phyloP scores from a whole-genome alignment of 169 alveolate genomes.

The Plasmodium knowlesi region DNA sequence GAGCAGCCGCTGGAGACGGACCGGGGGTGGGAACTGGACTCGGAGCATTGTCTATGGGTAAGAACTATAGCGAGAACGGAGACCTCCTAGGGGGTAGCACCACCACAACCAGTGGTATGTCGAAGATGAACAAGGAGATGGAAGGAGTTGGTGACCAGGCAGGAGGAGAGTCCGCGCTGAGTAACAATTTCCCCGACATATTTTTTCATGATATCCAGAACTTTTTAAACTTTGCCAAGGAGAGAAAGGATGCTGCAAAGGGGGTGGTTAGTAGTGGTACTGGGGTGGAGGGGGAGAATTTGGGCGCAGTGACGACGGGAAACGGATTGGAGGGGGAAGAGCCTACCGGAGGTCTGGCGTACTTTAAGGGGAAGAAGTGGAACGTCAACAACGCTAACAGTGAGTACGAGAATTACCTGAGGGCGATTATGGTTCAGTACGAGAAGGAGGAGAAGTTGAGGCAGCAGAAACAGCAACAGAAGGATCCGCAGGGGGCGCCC shows the following conservation, averaged over 20 bases:
- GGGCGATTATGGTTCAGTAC: constrained; percentile 51
- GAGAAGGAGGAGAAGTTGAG: constrained; percentile 36
- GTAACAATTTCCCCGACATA: constrained; percentile 15
- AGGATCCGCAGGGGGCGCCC: background rate
- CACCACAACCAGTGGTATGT: background rate
- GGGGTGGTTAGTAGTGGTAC: background rate
- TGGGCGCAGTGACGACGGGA: background rate
- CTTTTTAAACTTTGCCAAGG: constrained; percentile 48
- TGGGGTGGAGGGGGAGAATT: background rate
- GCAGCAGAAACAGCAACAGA: background rate
- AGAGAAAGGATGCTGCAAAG: background rate
- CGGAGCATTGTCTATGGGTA: background rate
- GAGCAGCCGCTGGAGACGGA: background rate
- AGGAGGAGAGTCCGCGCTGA: background rate
- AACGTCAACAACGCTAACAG: background rate
- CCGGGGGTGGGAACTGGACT: background rate
- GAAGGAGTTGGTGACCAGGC: background rate
- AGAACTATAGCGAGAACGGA: background rate
- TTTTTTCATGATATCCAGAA: constrained; percentile 61
- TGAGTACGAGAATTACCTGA: constrained; percentile 30
- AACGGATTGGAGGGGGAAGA: background rate
- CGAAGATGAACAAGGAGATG: background rate
- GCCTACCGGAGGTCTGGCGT: background rate
- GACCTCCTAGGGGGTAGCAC: background rate
- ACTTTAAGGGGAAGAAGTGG: background rate